These are phyloP conservation scores for Pseudocercospora macadamiae DNA, from an alignment of 2,329 filamentous ascomycete genomes.

Conservation along the genomic window DNA sequence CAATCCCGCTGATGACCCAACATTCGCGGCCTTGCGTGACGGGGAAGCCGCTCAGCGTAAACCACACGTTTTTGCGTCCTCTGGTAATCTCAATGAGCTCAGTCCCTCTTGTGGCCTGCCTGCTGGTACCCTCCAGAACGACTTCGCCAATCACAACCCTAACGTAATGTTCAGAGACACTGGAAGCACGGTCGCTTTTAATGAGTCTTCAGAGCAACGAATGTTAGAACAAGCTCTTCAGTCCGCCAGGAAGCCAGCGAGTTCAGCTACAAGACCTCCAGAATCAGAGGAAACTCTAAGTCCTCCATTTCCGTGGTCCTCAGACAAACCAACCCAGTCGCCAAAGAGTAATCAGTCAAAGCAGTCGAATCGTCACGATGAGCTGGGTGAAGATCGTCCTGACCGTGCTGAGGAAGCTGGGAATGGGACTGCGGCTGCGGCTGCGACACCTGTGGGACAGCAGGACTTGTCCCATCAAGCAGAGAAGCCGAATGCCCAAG, in stretches of 20 bases:
- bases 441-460: too few species aligned
- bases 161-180: conserved; percentile 44
- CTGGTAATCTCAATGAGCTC: conserved; percentile 25
- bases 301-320: conserved; percentile 34
- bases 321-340: conserved; percentile 14
- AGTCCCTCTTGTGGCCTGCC: conserved; percentile 33
- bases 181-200: conserved; percentile 48
- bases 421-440: too few species aligned
- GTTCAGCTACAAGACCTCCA: conserved; percentile 1
- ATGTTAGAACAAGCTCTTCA: conserved; percentile 41
- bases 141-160: conserved; percentile 46
- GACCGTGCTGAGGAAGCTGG: too few species aligned
- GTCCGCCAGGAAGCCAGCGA: background rate
- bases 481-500: too few species aligned
- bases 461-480: too few species aligned
- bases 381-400: background rate
- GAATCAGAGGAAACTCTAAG: conserved; percentile 20
- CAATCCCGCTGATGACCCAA: conserved; percentile 3
- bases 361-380: background rate
- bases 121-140: conserved; percentile 37
- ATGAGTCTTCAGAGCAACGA: conserved; percentile 45
- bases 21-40: conserved; percentile 22
- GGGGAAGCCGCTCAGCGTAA: conserved; percentile 15
- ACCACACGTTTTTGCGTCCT: conserved; percentile 25
- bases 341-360: conserved; percentile 8